phyloP scores from a whole-genome alignment of 257 asterid species.

The Lycium barbarum region DNA sequence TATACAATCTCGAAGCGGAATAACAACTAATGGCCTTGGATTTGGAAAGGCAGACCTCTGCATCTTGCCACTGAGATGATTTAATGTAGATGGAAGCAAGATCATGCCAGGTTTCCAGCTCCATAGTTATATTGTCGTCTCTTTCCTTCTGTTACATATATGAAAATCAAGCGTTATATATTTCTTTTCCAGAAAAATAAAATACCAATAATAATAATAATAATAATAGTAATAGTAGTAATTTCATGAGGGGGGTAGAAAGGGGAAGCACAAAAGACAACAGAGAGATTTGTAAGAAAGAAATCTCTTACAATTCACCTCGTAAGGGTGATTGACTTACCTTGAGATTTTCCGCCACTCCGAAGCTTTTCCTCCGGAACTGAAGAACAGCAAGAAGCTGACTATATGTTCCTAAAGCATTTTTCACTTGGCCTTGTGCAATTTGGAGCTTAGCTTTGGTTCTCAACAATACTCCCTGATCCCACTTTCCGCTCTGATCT shows the following conservation, averaged over 20 bases:
- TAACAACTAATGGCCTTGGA: constrained; percentile 57
- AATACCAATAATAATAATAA: not conserved
- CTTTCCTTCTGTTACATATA: constrained; percentile 52
- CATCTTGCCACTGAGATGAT: constrained; percentile 76
- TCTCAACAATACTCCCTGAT: constrained; percentile 75
- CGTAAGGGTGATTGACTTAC: not conserved
- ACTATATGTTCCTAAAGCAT: constrained; percentile 72
- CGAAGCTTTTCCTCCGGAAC: constrained; percentile 69
- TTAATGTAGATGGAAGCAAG: constrained; percentile 78
- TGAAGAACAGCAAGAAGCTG: constrained; percentile 82
- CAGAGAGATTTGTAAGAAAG: not conserved
- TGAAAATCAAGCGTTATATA: not conserved
- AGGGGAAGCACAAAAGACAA: not conserved
- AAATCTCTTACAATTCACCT: not conserved
- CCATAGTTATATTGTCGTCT: constrained; percentile 50
- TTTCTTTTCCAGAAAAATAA: too few species aligned
- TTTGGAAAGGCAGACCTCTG: constrained; percentile 81
- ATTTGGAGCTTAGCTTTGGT: constrained; percentile 86
- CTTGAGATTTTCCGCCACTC: constrained; percentile 48
- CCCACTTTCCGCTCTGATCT: constrained; percentile 88
- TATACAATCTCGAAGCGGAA: constrained; percentile 80
- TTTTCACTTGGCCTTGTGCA: constrained; percentile 72
- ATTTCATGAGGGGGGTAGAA: not conserved
- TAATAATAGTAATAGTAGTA: too few species aligned
- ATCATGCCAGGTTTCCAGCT: constrained; percentile 87